A percentile compares a stretch with the other conserved stretches of the same genome.
These are phyloP conservation scores for Colletotrichum lentis DNA, from an alignment of 2,329 filamentous ascomycete genomes.

Conservation along the genomic window DNA sequence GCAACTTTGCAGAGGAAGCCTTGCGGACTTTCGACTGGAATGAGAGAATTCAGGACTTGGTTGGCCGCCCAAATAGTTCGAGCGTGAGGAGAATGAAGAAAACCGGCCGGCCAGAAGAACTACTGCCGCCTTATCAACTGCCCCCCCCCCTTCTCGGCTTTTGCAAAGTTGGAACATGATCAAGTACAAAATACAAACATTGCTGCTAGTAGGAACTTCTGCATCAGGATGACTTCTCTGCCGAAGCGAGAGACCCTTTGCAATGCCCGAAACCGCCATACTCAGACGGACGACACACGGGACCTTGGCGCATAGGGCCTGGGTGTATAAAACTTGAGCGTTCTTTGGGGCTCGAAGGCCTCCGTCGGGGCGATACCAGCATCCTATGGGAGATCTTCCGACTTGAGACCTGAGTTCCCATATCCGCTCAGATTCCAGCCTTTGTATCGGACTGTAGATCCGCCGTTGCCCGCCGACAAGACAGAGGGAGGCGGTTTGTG, in stretches of 20 bases:
- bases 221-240: conserved; percentile 34
- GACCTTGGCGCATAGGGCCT: neutral
- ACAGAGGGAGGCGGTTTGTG: conserved; percentile 47
- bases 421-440: conserved; percentile 53
- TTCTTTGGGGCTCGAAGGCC: neutral
- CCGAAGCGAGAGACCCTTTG: conserved; percentile 30
- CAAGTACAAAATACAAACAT: conserved; percentile 24
- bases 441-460: conserved; percentile 46
- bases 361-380: conserved; percentile 17
- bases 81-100: neutral
- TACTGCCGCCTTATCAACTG: conserved; percentile 8
- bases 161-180: neutral
- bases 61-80: neutral
- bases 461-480: conserved; percentile 40
- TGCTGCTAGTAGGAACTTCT: conserved; percentile 5
- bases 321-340: neutral
- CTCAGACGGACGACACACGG: conserved; percentile 23
- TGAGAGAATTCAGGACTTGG: conserved; percentile 7
- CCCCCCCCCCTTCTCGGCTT: neutral
- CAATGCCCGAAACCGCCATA: conserved; percentile 21
- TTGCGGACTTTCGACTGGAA: neutral
- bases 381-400: conserved; percentile 45
- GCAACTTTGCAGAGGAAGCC: conserved; percentile 30
- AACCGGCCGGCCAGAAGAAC: conserved; percentile 13
- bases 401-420: conserved; percentile 51